A percentile compares a stretch with the other conserved stretches of the same genome.
These are phyloP conservation scores for Craterostigma plantagineum DNA, from an alignment of 257 asterid genomes.

Conservation along the genomic window DNA sequence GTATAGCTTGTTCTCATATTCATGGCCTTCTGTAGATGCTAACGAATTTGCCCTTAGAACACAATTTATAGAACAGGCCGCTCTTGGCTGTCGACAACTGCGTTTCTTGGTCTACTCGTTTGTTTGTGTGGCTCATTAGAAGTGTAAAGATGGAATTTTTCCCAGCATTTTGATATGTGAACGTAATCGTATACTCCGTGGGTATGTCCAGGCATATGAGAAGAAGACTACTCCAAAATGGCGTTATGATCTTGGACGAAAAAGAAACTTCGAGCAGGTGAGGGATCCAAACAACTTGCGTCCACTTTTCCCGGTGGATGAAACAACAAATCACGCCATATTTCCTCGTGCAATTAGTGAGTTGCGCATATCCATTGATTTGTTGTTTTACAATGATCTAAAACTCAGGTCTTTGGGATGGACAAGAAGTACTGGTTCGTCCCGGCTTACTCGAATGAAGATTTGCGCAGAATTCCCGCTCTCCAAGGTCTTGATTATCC, in stretches of 20 bases:
- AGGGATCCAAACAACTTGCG: slow-evolving; percentile 1
- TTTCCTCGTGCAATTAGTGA: no score
- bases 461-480: slow-evolving; percentile 47
- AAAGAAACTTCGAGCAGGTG: slow-evolving; percentile 76
- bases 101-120: no score
- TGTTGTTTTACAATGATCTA: background rate
- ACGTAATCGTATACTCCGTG: background rate
- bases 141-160: background rate
- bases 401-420: slow-evolving; percentile 43
- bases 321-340: no score
- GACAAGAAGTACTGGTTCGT: slow-evolving; percentile 54
- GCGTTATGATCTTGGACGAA: slow-evolving; percentile 95
- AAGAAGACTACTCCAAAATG: slow-evolving; percentile 75
- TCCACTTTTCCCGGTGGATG: no score
- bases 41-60: no score
- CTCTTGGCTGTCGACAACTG: no score
- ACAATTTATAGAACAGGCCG: no score
- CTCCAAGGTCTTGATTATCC: slow-evolving; percentile 78
- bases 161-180: no score
- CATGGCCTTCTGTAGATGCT: background rate
- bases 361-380: no score
- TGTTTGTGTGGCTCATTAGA: background rate
- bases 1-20: slow-evolving; percentile 18
- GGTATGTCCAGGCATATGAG: slow-evolving; percentile 66
- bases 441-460: slow-evolving; percentile 57